phyloP scores from a whole-genome alignment of 2,329 filamentous ascomycete species.

The Fusarium begoniae region DNA sequence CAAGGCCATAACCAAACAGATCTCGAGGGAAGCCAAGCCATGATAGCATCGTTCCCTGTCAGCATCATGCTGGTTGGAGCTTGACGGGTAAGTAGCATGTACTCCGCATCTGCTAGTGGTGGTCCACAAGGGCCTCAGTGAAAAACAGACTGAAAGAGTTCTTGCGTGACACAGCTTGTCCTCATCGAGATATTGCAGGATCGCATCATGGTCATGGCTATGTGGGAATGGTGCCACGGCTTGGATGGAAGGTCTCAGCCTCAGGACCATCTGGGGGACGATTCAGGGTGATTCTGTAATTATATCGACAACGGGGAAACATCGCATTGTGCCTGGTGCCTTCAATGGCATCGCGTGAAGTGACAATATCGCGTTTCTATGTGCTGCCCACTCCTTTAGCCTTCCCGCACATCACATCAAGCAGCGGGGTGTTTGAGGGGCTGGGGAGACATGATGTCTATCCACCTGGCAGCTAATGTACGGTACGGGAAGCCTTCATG shows the following conservation, averaged over 20 bases:
- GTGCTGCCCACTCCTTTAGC: slow-evolving; percentile 42
- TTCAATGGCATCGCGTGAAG: slow-evolving; percentile 24
- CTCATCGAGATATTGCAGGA: slow-evolving; percentile 42
- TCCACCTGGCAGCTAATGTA: slow-evolving; percentile 43
- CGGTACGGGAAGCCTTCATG: slow-evolving; percentile 34
- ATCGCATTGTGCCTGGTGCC: neutral
- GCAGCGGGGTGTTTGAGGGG: slow-evolving; percentile 38
- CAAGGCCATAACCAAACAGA: slow-evolving; percentile 39
- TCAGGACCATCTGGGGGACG: neutral
- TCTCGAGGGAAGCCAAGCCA: slow-evolving; percentile 37
- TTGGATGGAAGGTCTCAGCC: slow-evolving; percentile 10
- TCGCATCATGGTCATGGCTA: slow-evolving; percentile 35
- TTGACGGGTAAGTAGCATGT: slow-evolving; percentile 37
- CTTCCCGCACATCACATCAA: slow-evolving; percentile 45
- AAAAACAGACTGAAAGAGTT: slow-evolving; percentile 23
- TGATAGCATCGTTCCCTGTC: slow-evolving; percentile 40
- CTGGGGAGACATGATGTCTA: slow-evolving; percentile 34
- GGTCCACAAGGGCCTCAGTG: slow-evolving; percentile 35
- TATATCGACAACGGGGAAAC: neutral
- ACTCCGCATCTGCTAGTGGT: slow-evolving; percentile 40
- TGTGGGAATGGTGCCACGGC: slow-evolving; percentile 20
- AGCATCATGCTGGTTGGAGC: slow-evolving; percentile 31
- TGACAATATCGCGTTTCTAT: slow-evolving; percentile 31
- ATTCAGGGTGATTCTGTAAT: neutral
- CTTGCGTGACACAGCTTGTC: slow-evolving; percentile 34